Base-by-base conservation (phyloP, 176 grass and related monocot species). In the Eleusine indica region DNA sequence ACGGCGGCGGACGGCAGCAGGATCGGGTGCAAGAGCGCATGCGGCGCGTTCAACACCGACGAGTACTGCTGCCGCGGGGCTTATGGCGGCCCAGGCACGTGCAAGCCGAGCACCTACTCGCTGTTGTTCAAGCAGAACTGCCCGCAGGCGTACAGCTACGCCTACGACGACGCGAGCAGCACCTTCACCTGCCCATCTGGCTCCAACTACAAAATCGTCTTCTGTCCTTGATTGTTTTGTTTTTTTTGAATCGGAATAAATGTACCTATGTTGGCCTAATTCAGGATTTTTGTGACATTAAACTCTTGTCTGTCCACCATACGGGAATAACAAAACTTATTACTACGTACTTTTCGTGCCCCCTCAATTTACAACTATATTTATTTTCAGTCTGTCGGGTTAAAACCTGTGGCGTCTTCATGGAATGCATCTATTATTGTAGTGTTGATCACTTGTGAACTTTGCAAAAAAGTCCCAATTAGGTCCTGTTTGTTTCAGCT, bases 111-210 rank as follows among this genome's bases (percentile, higher is more conserved):
- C 52, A 76, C 52, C 76, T 94, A 94, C 82, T 86, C 89, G 68
- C 75, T 71, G 84, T 71, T 85, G 15, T 94, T 94, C 67, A 94
- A 94, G 83, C 52, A 40, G 22, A 84, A 77, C 2, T 94, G 92
- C 83, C 92, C 92, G 25, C 39, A 75, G 69, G 90, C 90, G 0
- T 92, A 94, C 82, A 92, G 87, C 84, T 94, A 90, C 71, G 84
- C 92, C 12, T 94, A 87, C 68, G 92, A 94, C 51, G 89, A 94
- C 85, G 80, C 83, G 30, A 94, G 56, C 35, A 91, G 89, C 83
- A 91, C 92, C 9, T 91, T 94, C 83, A 91, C 92, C n/a, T 94
- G 89, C 76, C 30, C 12, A 2, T 77, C 84, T 9, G 66, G 89
- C 8, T 29, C 84, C 48, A 87, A 67, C 79, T 94, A 94, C 40